These are phyloP conservation scores for Huntiella savannae DNA, from an alignment of 2,329 filamentous ascomycete species.

Conservation along the genomic window DNA sequence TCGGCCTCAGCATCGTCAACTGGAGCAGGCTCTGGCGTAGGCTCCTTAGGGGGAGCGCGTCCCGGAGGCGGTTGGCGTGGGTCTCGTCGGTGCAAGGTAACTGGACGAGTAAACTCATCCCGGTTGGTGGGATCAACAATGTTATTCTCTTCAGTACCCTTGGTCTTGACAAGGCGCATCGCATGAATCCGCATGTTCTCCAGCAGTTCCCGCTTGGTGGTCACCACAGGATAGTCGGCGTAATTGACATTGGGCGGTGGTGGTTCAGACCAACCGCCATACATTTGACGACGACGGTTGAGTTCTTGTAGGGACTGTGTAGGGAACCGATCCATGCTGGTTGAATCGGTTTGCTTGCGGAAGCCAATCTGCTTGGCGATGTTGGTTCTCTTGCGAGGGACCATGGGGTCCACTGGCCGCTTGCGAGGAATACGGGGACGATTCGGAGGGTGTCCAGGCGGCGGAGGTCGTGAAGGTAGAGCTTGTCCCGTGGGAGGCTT, in stretches of 20 bases:
- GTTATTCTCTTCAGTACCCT: slow-evolving; percentile 29
- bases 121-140: slow-evolving; percentile 50
- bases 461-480: slow-evolving; percentile 5
- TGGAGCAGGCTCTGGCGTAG: slow-evolving; percentile 19
- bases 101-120: slow-evolving; percentile 67
- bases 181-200: slow-evolving; percentile 73
- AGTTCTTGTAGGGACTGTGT: slow-evolving; percentile 13
- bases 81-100: slow-evolving; percentile 76
- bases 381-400: slow-evolving; percentile 7
- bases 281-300: slow-evolving; percentile 25
- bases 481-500: slow-evolving; percentile 10
- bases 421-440: slow-evolving; percentile 7
- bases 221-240: slow-evolving; percentile 47
- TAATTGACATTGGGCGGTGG: slow-evolving; percentile 27
- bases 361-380: slow-evolving; percentile 9
- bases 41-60: slow-evolving; percentile 39
- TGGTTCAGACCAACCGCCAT: slow-evolving; percentile 39
- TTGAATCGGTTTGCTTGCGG: slow-evolving; percentile 7
- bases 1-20: slow-evolving; percentile 41
- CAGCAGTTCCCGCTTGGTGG: slow-evolving; percentile 62
- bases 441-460: slow-evolving; percentile 4
- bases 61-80: slow-evolving; percentile 51
- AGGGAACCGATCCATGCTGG: slow-evolving; percentile 4
- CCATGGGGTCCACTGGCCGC: slow-evolving; percentile 11
- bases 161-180: slow-evolving; percentile 53